Evolutionary conservation across 805 yeast genomes (phyloP).

Genomic region (Candida namnaoensis): DNA sequence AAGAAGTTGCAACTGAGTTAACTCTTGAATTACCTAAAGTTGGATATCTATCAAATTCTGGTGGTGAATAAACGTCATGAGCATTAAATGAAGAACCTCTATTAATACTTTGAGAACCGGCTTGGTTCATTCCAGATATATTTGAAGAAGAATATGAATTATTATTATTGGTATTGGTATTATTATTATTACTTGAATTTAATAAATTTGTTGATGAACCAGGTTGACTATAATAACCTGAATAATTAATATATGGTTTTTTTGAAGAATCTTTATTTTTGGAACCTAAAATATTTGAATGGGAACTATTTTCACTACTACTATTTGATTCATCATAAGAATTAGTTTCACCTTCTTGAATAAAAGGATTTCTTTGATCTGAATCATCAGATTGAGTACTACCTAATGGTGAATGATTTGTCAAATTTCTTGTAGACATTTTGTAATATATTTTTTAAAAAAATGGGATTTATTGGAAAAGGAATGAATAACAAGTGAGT

Average conservation of each 20-base stretch:
- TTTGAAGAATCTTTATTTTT: neutral
- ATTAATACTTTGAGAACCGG: neutral
- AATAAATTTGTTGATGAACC: conserved; percentile 31
- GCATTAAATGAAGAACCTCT: neutral
- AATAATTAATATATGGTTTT: conserved; percentile 31
- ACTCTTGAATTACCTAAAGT: conserved; percentile 47
- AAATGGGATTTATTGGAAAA: too few relatives aligned
- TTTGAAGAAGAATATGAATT: conserved; percentile 16
- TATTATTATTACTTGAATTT: conserved; percentile 1
- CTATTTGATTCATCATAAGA: conserved; percentile 13
- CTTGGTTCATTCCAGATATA: conserved; percentile 11
- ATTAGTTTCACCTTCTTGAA: conserved; percentile 15
- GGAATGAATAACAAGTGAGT: too few relatives aligned
- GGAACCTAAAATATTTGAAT: too few relatives aligned
- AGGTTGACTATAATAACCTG: conserved; percentile 32
- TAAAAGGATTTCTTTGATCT: conserved; percentile 19
- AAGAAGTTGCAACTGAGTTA: conserved; percentile 37
- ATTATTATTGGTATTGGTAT: neutral
- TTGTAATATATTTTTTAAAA: too few relatives aligned
- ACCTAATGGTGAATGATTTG: conserved; percentile 16
- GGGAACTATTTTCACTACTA: conserved; percentile 1
- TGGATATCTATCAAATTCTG: conserved; percentile 65
- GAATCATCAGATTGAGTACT: conserved; percentile 13
- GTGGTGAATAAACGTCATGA: conserved; percentile 29
- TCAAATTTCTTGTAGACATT: conserved; percentile 22